A percentile compares a stretch with the other conserved stretches of the same genome.
Conservation (phyloP, 1,284 basidiomycete genomes). For the Entoloma clypeatum region DNA sequence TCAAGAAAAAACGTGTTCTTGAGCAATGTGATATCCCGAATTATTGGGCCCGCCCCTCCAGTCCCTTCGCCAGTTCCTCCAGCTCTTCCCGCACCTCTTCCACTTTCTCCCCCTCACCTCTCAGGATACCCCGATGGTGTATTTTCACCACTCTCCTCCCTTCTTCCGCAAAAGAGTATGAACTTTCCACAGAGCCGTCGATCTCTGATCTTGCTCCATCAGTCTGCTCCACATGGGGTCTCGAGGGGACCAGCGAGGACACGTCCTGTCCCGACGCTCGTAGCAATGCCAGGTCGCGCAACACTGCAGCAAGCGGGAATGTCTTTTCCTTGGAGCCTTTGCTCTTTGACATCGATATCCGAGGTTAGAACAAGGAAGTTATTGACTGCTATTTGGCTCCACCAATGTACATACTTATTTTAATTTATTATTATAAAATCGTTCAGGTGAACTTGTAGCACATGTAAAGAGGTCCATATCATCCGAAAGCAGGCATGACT, state of each 20-base stretch:
- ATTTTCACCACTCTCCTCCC: constrained; percentile 52
- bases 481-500: constrained; percentile 36
- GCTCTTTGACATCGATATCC: constrained; percentile 32
- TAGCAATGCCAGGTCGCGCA: constrained; percentile 70
- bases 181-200: constrained; percentile 43
- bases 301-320: constrained; percentile 54
- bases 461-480: constrained; percentile 52
- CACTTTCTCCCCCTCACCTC: constrained; percentile 45
- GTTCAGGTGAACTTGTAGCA: constrained; percentile 27
- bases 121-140: constrained; percentile 49
- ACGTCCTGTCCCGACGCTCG: constrained; percentile 58
- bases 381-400: too few relatives aligned
- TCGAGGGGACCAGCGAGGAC: constrained; percentile 35
- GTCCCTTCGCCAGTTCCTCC: constrained; percentile 47
- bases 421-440: constrained; percentile 4
- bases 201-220: constrained; percentile 19
- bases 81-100: constrained; percentile 48
- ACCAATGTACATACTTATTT: neutral
- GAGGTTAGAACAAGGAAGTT: too few relatives aligned
- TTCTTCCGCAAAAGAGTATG: constrained; percentile 51
- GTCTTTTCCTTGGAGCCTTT: constrained; percentile 44
- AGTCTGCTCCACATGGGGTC: constrained; percentile 15
- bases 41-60: too few relatives aligned
- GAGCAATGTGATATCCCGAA: too few relatives aligned
- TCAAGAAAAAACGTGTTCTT: too few relatives aligned